Base-by-base conservation (phyloP, 2,329 filamentous ascomycete species). In the Fusarium graminum region DNA sequence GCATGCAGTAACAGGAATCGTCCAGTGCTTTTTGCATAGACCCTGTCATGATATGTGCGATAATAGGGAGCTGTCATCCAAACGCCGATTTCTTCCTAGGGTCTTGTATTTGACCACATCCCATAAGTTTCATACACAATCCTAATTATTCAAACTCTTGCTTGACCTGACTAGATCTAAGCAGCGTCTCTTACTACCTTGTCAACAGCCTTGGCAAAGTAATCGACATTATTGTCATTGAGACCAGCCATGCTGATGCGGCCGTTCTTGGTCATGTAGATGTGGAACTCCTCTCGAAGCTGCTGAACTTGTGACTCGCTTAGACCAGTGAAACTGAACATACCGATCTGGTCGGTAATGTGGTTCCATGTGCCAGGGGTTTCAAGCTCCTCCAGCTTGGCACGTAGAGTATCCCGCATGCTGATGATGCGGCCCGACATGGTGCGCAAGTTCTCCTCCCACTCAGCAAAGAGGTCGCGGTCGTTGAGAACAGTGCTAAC, bases 231-330 rank as follows among this genome's bases (percentile, higher is more conserved):
- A 74, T 90, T 82, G 26, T 92, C 91, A 80, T 98, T 98, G 69
- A 98, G 82, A n/a, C 95, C 95, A 7, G 95, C 95, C 94, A 99
- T 98, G 76, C 92, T 96, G 80, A 98, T 97, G 46, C 95, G 91
- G 22, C 95, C 95, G 76, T 99, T 99, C 87, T 97, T 97, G 69
- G 94, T 98, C 87, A 94, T 94, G 81, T 95, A 95, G 52, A 95
- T 85, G 78, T 95, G 92, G 60, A 84, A 87, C 49, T 92, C 86
- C 63, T 88, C 83, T 51, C 90, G 85, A 63, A 95, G 81, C 80
- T 87, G 88, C 70, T 86, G 71, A 9, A 94, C 92, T 77, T 95
- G 92, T 64, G 86, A 76, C 80, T 93, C 91, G 13, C 78, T 86
- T 76, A 96, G 80, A 13, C 92, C 92, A 1, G 92, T 96, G 79